Evolutionary conservation across 2,329 filamentous ascomycete species (phyloP).

Genomic region (Coniochaeta ligniaria): DNA sequence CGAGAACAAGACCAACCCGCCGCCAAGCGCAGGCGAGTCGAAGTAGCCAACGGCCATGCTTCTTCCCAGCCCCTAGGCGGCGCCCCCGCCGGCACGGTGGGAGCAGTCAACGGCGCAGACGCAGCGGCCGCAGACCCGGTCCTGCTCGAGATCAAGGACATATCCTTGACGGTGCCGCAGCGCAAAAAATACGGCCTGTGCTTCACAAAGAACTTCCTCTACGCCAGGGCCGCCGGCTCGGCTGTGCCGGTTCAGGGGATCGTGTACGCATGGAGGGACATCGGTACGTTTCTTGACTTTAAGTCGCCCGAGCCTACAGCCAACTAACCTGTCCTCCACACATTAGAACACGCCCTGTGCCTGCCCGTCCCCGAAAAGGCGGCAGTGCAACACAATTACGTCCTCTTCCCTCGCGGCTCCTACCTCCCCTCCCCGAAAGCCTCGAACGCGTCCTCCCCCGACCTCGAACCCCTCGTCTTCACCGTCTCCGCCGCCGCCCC

Average conservation of each 20-base stretch:
- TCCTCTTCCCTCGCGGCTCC: constrained; percentile 51
- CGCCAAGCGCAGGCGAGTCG: constrained; percentile 46
- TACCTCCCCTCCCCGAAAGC: constrained; percentile 32
- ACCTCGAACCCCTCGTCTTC: constrained; percentile 55
- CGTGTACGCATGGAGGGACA: constrained; percentile 53
- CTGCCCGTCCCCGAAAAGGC: constrained; percentile 59
- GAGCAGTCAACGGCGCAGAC: constrained; percentile 15
- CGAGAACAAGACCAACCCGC: constrained; percentile 24
- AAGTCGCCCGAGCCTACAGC: background rate
- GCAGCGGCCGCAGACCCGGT: constrained; percentile 42
- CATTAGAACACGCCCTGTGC: constrained; percentile 54
- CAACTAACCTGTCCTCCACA: background rate
- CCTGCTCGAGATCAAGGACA: constrained; percentile 55
- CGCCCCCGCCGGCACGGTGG: constrained; percentile 1
- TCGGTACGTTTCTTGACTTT: constrained; percentile 37
- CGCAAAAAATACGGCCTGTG: constrained; percentile 62
- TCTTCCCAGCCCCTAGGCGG: constrained; percentile 15
- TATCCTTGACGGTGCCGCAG: constrained; percentile 60
- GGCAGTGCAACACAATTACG: constrained; percentile 59
- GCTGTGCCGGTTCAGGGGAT: constrained; percentile 44
- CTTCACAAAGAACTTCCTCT: constrained; percentile 52
- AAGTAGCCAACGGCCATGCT: constrained; percentile 22
- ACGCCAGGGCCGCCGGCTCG: constrained; percentile 46
- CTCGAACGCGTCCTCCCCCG: constrained; percentile 18
- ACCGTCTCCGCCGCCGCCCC: constrained; percentile 50